phyloP scores from a whole-genome alignment of 129 eudicot species.

The Tagetes erecta region DNA sequence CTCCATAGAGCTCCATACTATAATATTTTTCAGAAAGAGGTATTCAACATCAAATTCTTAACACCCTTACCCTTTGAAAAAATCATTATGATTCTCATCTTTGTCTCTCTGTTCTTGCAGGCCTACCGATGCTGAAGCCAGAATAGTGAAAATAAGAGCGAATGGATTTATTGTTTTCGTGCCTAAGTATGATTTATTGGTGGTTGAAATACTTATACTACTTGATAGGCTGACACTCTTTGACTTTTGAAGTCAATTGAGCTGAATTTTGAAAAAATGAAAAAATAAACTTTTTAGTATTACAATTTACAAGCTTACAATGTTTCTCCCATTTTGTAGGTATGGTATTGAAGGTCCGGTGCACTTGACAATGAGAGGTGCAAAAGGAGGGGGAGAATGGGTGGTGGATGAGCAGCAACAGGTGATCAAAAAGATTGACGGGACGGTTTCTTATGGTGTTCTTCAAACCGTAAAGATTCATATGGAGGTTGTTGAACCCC shows the following conservation, averaged over 20 bases:
- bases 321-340: conserved; percentile 39
- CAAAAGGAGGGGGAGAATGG: conserved; percentile 88
- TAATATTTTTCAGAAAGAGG: conserved; percentile 83
- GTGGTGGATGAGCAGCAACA: conserved; percentile 90
- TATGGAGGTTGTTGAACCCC: conserved; percentile 94
- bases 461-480: conserved; percentile 78
- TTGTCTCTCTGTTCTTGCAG: conserved; percentile 50
- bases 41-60: conserved; percentile 22
- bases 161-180: conserved; percentile 97
- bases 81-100: not conserved
- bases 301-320: not conserved
- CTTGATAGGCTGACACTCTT: not conserved
- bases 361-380: conserved; percentile 58
- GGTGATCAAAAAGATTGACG: conserved; percentile 63
- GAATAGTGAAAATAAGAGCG: conserved; percentile 87
- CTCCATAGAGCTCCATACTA: conserved; percentile 95
- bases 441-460: conserved; percentile 62
- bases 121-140: conserved; percentile 89
- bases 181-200: conserved; percentile 66
- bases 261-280: not conserved
- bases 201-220: conserved; percentile 5
- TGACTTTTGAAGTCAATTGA: conserved; percentile 13
- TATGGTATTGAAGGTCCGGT: conserved; percentile 99
- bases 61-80: not conserved
- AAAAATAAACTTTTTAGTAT: not conserved